Percentiles rank a stretch among this genome's conserved stretches.
phyloP scores from a whole-genome alignment of 2,329 filamentous ascomycete genomes.

The Raffaelea albimanens region DNA sequence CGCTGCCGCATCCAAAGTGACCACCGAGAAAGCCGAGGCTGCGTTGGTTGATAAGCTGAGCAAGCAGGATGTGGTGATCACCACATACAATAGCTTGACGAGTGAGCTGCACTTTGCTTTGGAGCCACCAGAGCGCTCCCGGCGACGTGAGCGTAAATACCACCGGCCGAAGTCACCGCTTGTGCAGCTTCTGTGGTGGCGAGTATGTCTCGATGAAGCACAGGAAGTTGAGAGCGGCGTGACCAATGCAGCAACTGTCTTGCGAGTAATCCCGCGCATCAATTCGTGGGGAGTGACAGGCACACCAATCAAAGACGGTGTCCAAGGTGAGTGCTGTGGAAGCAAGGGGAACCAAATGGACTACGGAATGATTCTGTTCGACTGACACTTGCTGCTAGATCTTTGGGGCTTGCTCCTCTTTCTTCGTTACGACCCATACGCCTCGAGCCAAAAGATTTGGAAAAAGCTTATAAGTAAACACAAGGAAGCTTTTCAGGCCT shows the following conservation, averaged over 20 bases:
- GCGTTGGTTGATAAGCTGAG: slow-evolving; percentile 35
- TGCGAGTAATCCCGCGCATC: slow-evolving; percentile 67
- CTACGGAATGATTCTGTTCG: not conserved
- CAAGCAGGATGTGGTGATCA: slow-evolving; percentile 49
- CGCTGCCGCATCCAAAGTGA: slow-evolving; percentile 21
- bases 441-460: slow-evolving; percentile 56
- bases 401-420: slow-evolving; percentile 75
- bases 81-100: slow-evolving; percentile 62
- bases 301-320: slow-evolving; percentile 69
- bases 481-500: slow-evolving; percentile 52
- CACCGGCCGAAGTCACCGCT: slow-evolving; percentile 64
- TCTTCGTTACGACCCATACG: slow-evolving; percentile 68
- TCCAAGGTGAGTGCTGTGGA: slow-evolving; percentile 20
- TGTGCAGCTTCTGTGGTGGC: slow-evolving; percentile 78
- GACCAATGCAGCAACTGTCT: slow-evolving; percentile 72
- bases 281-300: slow-evolving; percentile 91
- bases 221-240: slow-evolving; percentile 92
- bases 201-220: slow-evolving; percentile 67
- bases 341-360: not conserved
- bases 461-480: slow-evolving; percentile 51
- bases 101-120: slow-evolving; percentile 70
- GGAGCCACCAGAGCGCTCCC: slow-evolving; percentile 57
- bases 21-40: slow-evolving; percentile 26
- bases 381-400: slow-evolving; percentile 41
- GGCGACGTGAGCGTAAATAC: slow-evolving; percentile 57